Conservation (phyloP, 257 asterid genomes). For the Petunia axillaris region DNA sequence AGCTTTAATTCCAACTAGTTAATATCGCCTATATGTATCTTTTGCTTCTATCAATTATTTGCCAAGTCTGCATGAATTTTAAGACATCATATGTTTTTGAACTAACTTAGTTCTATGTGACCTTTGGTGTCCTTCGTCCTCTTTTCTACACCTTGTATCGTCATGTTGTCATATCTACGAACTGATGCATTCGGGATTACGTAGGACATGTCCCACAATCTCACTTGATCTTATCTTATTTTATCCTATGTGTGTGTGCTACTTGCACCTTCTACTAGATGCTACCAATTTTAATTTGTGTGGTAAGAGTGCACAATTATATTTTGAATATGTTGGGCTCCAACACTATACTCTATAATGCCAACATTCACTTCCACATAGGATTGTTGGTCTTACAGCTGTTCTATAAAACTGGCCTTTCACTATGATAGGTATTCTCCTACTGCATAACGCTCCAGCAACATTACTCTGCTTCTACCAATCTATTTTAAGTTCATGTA, state of each 20-base stretch:
- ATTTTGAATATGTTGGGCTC: neutral
- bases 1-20: neutral
- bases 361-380: slow-evolving; percentile 16
- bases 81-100: neutral
- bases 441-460: neutral
- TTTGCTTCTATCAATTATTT: neutral
- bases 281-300: neutral
- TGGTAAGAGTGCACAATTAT: neutral
- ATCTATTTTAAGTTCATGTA: neutral
- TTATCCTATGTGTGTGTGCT: neutral
- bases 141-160: neutral
- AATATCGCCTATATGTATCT: neutral
- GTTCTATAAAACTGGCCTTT: slow-evolving; percentile 6
- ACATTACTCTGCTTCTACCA: neutral
- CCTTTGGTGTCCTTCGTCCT: neutral
- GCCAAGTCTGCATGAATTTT: neutral
- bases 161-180: neutral
- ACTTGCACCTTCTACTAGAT: slow-evolving; percentile 1
- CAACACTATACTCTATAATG: neutral
- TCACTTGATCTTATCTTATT: neutral
- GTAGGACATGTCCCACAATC: neutral
- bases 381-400: neutral
- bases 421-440: slow-evolving; percentile 7
- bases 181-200: neutral
- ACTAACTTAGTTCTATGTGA: neutral